Evolutionary conservation across 331 rosid genomes (phyloP).

Genomic region (Phaseolus coccineus): DNA sequence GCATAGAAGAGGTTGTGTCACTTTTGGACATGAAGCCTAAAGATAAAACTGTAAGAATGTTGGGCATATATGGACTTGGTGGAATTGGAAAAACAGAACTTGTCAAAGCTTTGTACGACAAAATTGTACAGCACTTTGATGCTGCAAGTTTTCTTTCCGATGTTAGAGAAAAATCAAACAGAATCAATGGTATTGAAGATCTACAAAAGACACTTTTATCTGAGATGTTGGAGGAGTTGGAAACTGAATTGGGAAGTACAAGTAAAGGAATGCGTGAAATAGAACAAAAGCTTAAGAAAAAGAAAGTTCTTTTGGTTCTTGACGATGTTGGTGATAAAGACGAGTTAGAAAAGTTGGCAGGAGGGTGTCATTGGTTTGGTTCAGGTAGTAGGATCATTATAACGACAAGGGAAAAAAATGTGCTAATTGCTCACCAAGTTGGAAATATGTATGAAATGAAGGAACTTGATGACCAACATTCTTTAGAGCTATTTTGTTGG

Average conservation of each 20-base stretch:
- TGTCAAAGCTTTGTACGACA: slow-evolving; percentile 25
- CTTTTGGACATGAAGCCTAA: background rate
- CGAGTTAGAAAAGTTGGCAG: slow-evolving; percentile 38
- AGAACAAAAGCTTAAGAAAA: background rate
- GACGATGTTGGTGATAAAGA: slow-evolving; percentile 46
- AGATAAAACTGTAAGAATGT: background rate
- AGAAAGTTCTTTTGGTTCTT: slow-evolving; percentile 45
- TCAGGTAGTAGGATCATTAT: slow-evolving; percentile 50
- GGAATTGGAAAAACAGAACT: slow-evolving; percentile 24
- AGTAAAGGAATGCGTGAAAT: slow-evolving; percentile 28
- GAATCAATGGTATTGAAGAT: background rate
- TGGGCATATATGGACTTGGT: slow-evolving; percentile 8
- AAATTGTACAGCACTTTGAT: background rate
- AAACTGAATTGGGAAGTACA: background rate
- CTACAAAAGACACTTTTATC: background rate
- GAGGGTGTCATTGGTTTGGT: slow-evolving; percentile 47
- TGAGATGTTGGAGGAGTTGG: background rate
- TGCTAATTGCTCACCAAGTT: slow-evolving; percentile 40
- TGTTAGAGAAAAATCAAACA: slow-evolving; percentile 6
- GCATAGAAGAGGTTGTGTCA: background rate
- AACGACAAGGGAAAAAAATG: slow-evolving; percentile 47
- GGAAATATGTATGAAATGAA: slow-evolving; percentile 7
- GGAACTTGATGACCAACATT: background rate
- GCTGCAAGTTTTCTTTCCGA: slow-evolving; percentile 8
- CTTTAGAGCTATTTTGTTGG: slow-evolving; percentile 29